Evolutionary conservation across 768 basidiomycete genomes (phyloP), one percentile per base, ranked within the genome.

Genomic region (Mycena filopes): DNA sequence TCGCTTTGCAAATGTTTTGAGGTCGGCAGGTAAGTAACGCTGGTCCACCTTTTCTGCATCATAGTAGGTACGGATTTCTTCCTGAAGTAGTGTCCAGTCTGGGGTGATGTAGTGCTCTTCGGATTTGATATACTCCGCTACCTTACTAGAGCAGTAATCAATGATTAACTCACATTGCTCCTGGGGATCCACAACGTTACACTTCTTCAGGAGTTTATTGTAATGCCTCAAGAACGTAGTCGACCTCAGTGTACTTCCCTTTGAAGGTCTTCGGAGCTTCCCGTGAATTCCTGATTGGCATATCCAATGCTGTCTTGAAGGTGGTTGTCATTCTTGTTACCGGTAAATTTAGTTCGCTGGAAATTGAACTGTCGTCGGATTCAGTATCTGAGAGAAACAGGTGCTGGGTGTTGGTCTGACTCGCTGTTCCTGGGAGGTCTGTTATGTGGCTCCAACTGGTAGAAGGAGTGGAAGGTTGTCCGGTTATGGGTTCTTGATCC

Each of bases 1-100:
- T 9, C 31, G 5, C 12, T 33, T 33, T 6, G 31, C 33, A 12
- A 33, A 33, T 33, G 33, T 33, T 12, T 33, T 33, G 7, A 47
- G 21, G 10, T 55, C 53, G 2, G 40, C 53, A 12, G 53, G 53
- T 28, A 55, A n/a, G 21, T 55, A 55, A 1, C 40, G 2, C 6
- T 55, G 53, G 10, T 55, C 53, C 41, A 55, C 53, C 21, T 55
- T 55, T 4, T 55, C 53, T 20, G 53, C 53, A 40, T 55, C 53
- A n/a, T 55, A 55, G 20, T 42, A 55, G n/a, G 25, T 55, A 26
- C 40, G 13, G 3, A 55, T 55, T 42, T 55, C 53, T 18, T 18
- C 38, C 0, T 40, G 36, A 10, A 55, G 18, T 7, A 18, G 11
- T 2, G 25, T 9, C 53, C 53, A 55, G 20, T 55, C 7, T 0